Percentiles rank a stretch among this genome's conserved stretches.
Evolutionary conservation across 2,329 filamentous ascomycete species (phyloP).

Genomic region (Alternaria panax): DNA sequence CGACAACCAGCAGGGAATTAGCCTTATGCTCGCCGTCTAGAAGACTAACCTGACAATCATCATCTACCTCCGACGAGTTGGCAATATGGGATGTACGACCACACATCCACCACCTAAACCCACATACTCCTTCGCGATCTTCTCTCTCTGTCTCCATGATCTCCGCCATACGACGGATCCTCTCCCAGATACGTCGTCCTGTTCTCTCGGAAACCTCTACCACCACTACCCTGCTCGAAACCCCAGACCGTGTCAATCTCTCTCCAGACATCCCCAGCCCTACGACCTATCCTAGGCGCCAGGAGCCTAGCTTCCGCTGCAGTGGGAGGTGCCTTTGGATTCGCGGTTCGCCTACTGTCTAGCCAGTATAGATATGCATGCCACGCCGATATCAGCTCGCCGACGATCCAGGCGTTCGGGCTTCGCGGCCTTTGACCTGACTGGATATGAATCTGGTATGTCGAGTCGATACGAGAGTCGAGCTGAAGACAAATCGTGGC

Average conservation of each 20-base stretch:
- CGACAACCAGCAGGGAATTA: accelerated
- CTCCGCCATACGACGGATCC: constrained; percentile 7
- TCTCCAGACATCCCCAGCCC: constrained; percentile 18
- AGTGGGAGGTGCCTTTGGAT: constrained; percentile 16
- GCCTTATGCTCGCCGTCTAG: background rate
- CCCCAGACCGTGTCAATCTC: constrained; percentile 23
- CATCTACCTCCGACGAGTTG: background rate
- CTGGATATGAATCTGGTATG: constrained; percentile 15
- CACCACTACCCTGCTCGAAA: constrained; percentile 18
- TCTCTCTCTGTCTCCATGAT: background rate
- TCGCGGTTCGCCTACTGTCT: constrained; percentile 10
- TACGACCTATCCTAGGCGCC: constrained; percentile 9
- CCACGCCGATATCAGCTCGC: constrained; percentile 20
- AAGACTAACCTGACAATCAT: background rate
- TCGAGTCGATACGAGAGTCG: constrained; percentile 11
- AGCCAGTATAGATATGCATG: constrained; percentile 30
- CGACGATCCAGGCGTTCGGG: constrained; percentile 16
- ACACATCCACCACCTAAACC: background rate
- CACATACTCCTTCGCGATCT: constrained; percentile 14
- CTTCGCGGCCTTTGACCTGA: background rate
- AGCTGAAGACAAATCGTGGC: background rate
- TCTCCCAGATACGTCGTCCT: constrained; percentile 18
- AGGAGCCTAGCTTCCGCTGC: constrained; percentile 16
- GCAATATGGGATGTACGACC: background rate
- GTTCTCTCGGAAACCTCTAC: constrained; percentile 11